Base-by-base conservation (phyloP, 148 eudicot species). In the Diospyros kaki region DNA sequence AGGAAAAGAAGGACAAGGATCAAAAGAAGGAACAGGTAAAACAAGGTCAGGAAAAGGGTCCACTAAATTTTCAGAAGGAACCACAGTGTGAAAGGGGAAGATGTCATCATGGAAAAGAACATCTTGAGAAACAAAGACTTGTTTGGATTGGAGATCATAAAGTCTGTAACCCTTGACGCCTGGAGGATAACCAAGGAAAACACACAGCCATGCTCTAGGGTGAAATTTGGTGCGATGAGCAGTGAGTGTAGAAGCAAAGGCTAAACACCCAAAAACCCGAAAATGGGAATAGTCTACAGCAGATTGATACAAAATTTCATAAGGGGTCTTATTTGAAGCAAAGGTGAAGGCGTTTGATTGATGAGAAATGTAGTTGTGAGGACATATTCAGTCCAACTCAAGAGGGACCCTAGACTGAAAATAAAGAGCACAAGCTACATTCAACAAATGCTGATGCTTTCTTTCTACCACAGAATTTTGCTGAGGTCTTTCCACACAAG, bases 181-280 rank as follows among this genome's bases (percentile, higher is more conserved):
- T 9, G 45, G 2, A 39, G 60, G 75, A 11, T 72, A 72, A 72
- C 75, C 73, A 53, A 71, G n/a, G 13, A 71, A 40, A 39, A 54
- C 7, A 18, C 61, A 9, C 2, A n/a, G 43, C 3, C 42, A 9
- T 9, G 67, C 28, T 18, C 67, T 2, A 64, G 67, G 69, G 11
- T 66, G 18, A 43, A 66, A 42, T 9, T 40, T 39, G 5, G 46
- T 15, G 3, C 50, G 9, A 13, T 72, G 63, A 48, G 46, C 58
- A 52, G 73, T 9, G 1, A 46, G 43, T 10, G 46, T 69, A 7
- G 56, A 69, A 8, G 51, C 64, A 12, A 56, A 56, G 4, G 64
- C 63, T 9, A 71, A 71, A 28, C 60, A 70, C 1, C 62, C 73
- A 53, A 71, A 71, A 12, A 56, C 60, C 11, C 73, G 15, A 18